Evolutionary conservation across 2,329 filamentous ascomycete species (phyloP), one percentile per base, ranked within the genome.

Genomic region (Colletotrichum viniferum): DNA sequence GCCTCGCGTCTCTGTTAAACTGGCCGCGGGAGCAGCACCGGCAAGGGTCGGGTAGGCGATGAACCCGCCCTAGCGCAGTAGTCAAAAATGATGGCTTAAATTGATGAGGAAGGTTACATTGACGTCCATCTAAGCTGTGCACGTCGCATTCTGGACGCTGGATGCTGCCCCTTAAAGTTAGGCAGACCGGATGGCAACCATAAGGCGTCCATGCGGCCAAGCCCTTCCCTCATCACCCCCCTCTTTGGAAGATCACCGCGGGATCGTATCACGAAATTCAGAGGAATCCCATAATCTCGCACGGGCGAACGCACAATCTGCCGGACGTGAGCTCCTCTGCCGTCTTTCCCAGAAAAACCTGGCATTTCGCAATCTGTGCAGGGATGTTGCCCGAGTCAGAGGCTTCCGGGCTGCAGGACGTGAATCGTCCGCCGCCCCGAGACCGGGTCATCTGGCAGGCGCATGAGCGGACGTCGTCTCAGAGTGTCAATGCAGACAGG

Each of bases 401-500:
- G 13, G 14, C 28, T 32, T 61, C 16, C n/a, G 67, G 66, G 66
- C 66, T 69, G 55, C 66, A 65, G 67, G 34, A 36, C 58, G 71
- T 58, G 24, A 69, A 73, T 69, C 48, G 34, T 61, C 56, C 62
- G 21, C 62, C 21, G 34, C 52, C 48, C 43, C 52, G 60, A 48
- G 13, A 24, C 62, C 55, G 30, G 55, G 69, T 38, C 69, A 72
- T 55, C 62, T 73, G 73, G 56, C 38, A 67, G 62, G 30, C 55
- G 62, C 73, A 73, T 62, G 28, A 48, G 73, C 43, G 43, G 38
- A 68, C 24, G 62, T 73, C 32, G 56, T 75, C 69, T 68, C 56
- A 68, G 62, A 48, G 12, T 28, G 38, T 72, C 73, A 72, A 73
- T 73, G 73, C 69, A 21, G 34, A 72, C 62, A 68, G 63, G 73